Evolutionary conservation across 2,329 filamentous ascomycete genomes (phyloP), one percentile per base, ranked within the genome.

Genomic region (Phoma sp.): DNA sequence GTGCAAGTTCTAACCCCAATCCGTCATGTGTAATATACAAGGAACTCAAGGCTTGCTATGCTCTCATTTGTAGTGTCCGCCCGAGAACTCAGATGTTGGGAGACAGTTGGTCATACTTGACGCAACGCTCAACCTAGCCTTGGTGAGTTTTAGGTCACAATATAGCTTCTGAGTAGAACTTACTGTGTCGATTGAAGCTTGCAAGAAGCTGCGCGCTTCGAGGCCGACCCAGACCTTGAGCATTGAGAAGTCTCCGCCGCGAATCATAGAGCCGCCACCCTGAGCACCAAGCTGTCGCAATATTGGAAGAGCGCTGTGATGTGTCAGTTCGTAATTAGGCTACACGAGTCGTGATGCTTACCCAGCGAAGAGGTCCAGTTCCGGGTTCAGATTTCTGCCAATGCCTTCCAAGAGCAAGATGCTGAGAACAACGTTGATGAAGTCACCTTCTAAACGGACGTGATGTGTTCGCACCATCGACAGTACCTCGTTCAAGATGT

Each of bases 401-500:
- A 98, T 99, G 6, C 95, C 95, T 74, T 99, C 95, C 1, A 99
- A 82, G 2, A 99, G 82, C 31, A 99, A 79, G 48, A 98, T 97
- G 56, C 92, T 96, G 55, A 99, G 89, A 27, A 99, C 94, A 4
- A 99, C 95, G 71, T 99, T 99, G 72, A 99, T 92, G 72, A 98
- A 99, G 74, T 99, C 95, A 8, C 95, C 95, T 76, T 99, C 95
- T 45, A 99, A 84, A 8, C 95, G 85, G 4, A 99, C 95, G 71
- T 99, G 95, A 73, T 99, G 95, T 9, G 82, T 80, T 51, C 95
- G 86, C 27, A 99, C 95, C 92, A 99, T 97, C 55, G 84, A 84
- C 39, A 99, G 81, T 0, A 98, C 95, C 65, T 96, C 85, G 69
- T 95, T 92, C 27, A 99, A 77, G 19, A 99, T 92, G 66, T 99